Conservation (phyloP, 23 red algal genomes). For the Cyanidioschyzon merolae region DNA sequence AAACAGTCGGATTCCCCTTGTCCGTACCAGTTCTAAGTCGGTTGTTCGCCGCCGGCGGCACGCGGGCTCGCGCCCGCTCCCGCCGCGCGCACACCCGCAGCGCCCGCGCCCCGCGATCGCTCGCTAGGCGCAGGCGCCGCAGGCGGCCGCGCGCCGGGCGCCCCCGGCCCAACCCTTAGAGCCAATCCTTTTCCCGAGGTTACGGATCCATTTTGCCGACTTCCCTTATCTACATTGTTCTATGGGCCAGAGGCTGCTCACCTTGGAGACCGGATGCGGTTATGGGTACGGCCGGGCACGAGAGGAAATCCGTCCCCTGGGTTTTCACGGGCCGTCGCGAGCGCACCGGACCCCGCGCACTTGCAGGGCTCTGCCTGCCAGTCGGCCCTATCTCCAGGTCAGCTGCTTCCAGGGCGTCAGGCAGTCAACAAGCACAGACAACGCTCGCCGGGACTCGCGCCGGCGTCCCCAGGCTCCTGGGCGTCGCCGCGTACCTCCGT, state of each 20-base stretch:
- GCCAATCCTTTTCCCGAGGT: conserved; percentile 42
- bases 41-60: conserved; percentile 23
- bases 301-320: conserved; percentile 14
- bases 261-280: conserved; percentile 73
- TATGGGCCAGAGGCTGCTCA: conserved; percentile 54
- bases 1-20: conserved; percentile 61
- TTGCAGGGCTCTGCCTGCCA: conserved; percentile 31
- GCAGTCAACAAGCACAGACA: conserved; percentile 59
- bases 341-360: conserved; percentile 47
- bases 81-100: neutral
- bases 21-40: conserved; percentile 47
- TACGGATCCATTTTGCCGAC: conserved; percentile 44
- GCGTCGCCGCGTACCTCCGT: conserved; percentile 45
- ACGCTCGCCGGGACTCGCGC: conserved; percentile 37
- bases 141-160: neutral
- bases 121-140: conserved; percentile 13
- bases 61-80: neutral
- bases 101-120: conserved; percentile 3
- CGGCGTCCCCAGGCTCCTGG: conserved; percentile 32
- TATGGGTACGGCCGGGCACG: conserved; percentile 57
- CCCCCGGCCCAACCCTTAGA: conserved; percentile 34
- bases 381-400: conserved; percentile 53
- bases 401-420: conserved; percentile 57
- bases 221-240: conserved; percentile 42
- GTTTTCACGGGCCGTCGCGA: conserved; percentile 51